phyloP scores from a whole-genome alignment of 305 asterid species.

The Fraxinus sp. region DNA sequence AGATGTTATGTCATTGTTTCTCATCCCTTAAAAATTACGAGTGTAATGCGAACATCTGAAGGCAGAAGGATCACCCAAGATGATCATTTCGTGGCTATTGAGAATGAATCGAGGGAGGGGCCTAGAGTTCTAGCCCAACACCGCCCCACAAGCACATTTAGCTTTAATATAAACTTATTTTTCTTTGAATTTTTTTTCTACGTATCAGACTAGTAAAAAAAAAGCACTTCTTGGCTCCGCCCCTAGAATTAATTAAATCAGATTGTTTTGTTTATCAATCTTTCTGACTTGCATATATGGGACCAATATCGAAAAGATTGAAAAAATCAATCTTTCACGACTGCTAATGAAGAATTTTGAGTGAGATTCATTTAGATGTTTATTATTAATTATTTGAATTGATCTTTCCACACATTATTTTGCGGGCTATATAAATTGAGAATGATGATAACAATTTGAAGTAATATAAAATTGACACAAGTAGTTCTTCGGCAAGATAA shows the following conservation, averaged over 20 bases:
- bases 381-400: not conserved
- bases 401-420: not conserved
- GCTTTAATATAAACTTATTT: no score
- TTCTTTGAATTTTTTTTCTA: no score
- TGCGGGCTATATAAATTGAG: not conserved
- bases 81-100: not conserved
- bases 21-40: not conserved
- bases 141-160: no score
- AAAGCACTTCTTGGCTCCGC: no score
- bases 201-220: no score
- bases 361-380: not conserved
- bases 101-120: not conserved
- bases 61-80: not conserved
- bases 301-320: not conserved
- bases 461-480: no score
- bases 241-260: no score
- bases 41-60: no score
- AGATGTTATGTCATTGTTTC: not conserved
- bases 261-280: not conserved
- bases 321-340: no score
- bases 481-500: no score
- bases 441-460: not conserved
- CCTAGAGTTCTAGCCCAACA: no score
- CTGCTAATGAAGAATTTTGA: not conserved
- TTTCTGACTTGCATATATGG: not conserved